Percentiles rank a stretch among this genome's conserved stretches.
phyloP scores from a whole-genome alignment of 73 alveolate species.

The Uronychia binucleata region DNA sequence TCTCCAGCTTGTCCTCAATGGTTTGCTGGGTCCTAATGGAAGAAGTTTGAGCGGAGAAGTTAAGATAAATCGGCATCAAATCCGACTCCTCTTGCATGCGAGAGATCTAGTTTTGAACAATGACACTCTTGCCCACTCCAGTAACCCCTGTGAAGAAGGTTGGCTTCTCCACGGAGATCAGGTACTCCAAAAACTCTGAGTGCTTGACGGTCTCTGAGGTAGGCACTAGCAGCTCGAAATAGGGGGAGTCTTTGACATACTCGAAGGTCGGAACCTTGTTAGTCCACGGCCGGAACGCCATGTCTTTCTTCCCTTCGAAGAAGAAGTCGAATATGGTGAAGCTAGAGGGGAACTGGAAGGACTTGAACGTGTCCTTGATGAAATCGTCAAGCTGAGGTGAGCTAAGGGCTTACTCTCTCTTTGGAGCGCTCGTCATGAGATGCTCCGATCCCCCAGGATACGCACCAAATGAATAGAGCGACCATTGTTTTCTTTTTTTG shows the following conservation, averaged over 20 bases:
- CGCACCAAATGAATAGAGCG: conserved; percentile 83
- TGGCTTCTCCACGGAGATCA: conserved; percentile 74
- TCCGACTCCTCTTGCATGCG: conserved; percentile 73
- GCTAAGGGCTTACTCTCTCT: too few species aligned
- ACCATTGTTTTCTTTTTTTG: conserved; percentile 66
- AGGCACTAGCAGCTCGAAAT: conserved; percentile 88
- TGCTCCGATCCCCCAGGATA: conserved; percentile 95
- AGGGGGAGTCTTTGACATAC: conserved; percentile 60
- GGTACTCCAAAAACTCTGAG: conserved; percentile 85
- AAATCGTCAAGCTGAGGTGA: conserved; percentile 60
- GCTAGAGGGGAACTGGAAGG: conserved; percentile 15
- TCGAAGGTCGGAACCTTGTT: conserved; percentile 65
- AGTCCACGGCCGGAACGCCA: conserved; percentile 61
- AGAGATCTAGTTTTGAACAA: conserved; percentile 77
- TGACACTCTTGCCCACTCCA: conserved; percentile 96
- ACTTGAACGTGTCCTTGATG: conserved; percentile 40
- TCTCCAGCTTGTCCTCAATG: conserved; percentile 88
- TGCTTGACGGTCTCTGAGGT: conserved; percentile 95
- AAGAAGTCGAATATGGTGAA: conserved; percentile 46
- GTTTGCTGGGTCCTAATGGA: conserved; percentile 86
- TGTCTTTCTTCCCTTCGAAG: conserved; percentile 42
- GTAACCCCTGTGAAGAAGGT: conserved; percentile 93
- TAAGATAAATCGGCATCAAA: conserved; percentile 79
- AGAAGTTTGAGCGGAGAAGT: conserved; percentile 94
- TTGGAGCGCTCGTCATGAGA: conserved; percentile 82